These are phyloP conservation scores for Starmera pachycereana DNA, from an alignment of 805 yeast genomes.

Conservation along the genomic window DNA sequence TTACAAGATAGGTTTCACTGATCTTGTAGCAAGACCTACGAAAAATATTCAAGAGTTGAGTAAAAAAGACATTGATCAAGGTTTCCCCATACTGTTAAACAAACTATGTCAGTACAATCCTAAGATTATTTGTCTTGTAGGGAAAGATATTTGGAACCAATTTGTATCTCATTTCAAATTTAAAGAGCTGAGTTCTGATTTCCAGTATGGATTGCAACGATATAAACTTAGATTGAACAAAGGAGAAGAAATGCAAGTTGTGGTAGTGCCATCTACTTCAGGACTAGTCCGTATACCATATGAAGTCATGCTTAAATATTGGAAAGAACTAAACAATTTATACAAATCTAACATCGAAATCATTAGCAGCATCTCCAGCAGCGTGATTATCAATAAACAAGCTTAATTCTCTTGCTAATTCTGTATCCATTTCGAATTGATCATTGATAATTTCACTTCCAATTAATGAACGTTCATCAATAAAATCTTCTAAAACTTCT, in stretches of 20 bases:
- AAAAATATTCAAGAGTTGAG: conserved; percentile 44
- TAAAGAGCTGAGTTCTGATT: conserved; percentile 20
- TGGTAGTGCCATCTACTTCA: conserved; percentile 67
- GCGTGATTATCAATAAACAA: conserved; percentile 3
- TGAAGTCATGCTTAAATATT: conserved; percentile 33
- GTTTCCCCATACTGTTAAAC: conserved; percentile 40
- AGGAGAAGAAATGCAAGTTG: conserved; percentile 16
- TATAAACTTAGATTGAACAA: neutral
- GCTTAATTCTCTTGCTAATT: conserved; percentile 18
- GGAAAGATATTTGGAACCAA: conserved; percentile 68
- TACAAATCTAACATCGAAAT: neutral
- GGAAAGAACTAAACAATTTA: conserved; percentile 30
- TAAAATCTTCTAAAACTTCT: conserved; percentile 24
- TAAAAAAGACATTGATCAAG: conserved; percentile 38
- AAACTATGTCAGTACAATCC: conserved; percentile 33
- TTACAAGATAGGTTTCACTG: conserved; percentile 58
- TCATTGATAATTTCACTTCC: conserved; percentile 12
- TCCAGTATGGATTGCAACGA: conserved; percentile 43
- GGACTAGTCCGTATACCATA: conserved; percentile 52
- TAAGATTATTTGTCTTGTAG: conserved; percentile 44
- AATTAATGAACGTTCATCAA: conserved; percentile 20
- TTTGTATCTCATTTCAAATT: conserved; percentile 29
- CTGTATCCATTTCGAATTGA: conserved; percentile 9
- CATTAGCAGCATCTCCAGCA: neutral
- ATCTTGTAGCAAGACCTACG: conserved; percentile 57